Conservation (phyloP, 1,139 yeast genomes). For the Lizanozyma gosingica region DNA sequence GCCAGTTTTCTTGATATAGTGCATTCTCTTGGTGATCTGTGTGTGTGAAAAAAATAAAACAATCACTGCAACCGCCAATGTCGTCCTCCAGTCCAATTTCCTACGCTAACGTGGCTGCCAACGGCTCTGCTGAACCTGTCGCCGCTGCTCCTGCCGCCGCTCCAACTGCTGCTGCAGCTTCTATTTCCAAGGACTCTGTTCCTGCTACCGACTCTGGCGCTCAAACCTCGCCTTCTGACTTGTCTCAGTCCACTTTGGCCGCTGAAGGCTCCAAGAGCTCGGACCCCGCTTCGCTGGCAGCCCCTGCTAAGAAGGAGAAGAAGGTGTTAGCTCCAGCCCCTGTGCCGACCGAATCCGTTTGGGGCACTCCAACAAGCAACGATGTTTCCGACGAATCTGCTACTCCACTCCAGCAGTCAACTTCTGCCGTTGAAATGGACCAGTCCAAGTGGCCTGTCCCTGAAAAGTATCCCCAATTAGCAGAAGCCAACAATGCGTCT, state of each 20-base stretch:
- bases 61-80: constrained; percentile 3
- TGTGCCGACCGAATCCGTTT: constrained; percentile 59
- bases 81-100: constrained; percentile 9
- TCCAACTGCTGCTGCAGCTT: constrained; percentile 7
- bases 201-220: constrained; percentile 2
- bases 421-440: constrained; percentile 53
- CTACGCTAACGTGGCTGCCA: constrained; percentile 38
- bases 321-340: constrained; percentile 66
- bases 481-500: constrained; percentile 7
- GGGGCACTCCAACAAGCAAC: constrained; percentile 43
- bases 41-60: no score
- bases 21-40: no score
- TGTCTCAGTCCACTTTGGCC: constrained; percentile 1
- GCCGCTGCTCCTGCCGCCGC: constrained; percentile 9
- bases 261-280: constrained; percentile 7
- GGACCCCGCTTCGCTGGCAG: constrained; percentile 6
- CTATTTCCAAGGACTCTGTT: constrained; percentile 5
- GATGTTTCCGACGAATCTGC: constrained; percentile 12
- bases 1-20: no score
- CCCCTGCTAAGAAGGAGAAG: constrained; percentile 19
- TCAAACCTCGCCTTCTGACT: constrained; percentile 3
- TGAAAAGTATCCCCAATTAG: constrained; percentile 15
- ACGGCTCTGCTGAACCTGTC: constrained; percentile 11
- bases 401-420: constrained; percentile 34
- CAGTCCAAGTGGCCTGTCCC: constrained; percentile 14